These are phyloP conservation scores for Stevia rebaudiana DNA, from an alignment of 140 eudicot genomes.

Conservation along the genomic window DNA sequence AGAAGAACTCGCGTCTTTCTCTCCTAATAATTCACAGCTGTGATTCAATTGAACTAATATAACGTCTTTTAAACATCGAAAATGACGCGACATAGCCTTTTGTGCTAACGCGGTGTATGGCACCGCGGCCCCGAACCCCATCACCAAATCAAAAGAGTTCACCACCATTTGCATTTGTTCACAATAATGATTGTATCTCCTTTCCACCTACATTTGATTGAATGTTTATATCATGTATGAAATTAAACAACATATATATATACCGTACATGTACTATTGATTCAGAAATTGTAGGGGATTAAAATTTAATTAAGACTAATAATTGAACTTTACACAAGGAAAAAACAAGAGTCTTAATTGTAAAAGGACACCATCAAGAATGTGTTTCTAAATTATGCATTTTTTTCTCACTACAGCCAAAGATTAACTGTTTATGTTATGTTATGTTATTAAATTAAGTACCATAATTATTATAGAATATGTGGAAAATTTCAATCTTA, in stretches of 20 bases:
- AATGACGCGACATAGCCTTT: slow-evolving; percentile 91
- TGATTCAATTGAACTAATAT: slow-evolving; percentile 52
- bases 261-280: background rate
- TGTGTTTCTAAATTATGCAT: slow-evolving; percentile 5
- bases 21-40: slow-evolving; percentile 63
- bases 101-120: slow-evolving; percentile 81
- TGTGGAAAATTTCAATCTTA: slow-evolving; percentile 9
- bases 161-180: slow-evolving; percentile 92
- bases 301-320: background rate
- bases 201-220: slow-evolving; percentile 47
- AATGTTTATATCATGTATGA: background rate
- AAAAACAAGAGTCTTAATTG: slow-evolving; percentile 1
- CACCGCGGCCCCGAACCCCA: slow-evolving; percentile 76
- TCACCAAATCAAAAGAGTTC: slow-evolving; percentile 65
- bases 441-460: background rate
- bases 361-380: background rate
- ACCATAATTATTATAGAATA: background rate
- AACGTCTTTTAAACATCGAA: slow-evolving; percentile 74
- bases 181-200: slow-evolving; percentile 68
- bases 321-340: background rate
- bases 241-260: background rate
- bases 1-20: slow-evolving; percentile 46
- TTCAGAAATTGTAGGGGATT: background rate
- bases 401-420: slow-evolving; percentile 30
- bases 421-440: slow-evolving; percentile 11